Conservation (phyloP, 768 basidiomycete genomes). For the Termitomyces sp. region DNA sequence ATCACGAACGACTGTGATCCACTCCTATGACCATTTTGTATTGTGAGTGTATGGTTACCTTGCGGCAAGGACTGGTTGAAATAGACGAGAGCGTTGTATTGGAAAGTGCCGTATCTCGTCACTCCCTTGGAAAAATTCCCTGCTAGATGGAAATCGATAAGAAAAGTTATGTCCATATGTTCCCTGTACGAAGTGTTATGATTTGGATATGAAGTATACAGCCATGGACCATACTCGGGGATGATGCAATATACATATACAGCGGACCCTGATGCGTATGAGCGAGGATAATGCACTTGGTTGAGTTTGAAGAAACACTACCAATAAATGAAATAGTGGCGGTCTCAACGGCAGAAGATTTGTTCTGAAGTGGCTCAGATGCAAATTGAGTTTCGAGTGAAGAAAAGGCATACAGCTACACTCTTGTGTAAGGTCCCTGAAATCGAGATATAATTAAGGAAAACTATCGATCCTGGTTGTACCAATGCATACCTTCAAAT, state of each 20-base stretch:
- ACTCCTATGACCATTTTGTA: slow-evolving; percentile 28
- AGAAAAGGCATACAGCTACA: slow-evolving; percentile 13
- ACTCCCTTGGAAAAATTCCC: slow-evolving; percentile 24
- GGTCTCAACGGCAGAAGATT: slow-evolving; percentile 10
- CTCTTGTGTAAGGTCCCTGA: slow-evolving; percentile 34
- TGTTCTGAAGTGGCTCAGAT: slow-evolving; percentile 13
- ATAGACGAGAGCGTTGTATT: slow-evolving; percentile 34
- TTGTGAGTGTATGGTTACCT: slow-evolving; percentile 26
- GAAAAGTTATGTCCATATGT: slow-evolving; percentile 33
- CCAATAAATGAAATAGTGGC: slow-evolving; percentile 34
- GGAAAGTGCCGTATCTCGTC: slow-evolving; percentile 16
- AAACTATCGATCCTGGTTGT: neutral
- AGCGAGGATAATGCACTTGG: neutral
- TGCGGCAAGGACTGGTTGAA: slow-evolving; percentile 22
- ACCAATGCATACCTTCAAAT: slow-evolving; percentile 10
- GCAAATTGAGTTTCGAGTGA: neutral
- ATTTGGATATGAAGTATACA: neutral
- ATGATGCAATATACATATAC: slow-evolving; percentile 40
- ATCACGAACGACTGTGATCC: slow-evolving; percentile 26
- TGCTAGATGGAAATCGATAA: slow-evolving; percentile 28
- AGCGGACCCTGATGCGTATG: slow-evolving; percentile 31
- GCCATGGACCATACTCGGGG: slow-evolving; percentile 15
- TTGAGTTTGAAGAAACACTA: slow-evolving; percentile 11
- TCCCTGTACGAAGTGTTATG: slow-evolving; percentile 14
- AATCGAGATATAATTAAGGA: neutral